phyloP scores from a whole-genome alignment of 129 eudicot genomes.

The Glebionis coronaria region DNA sequence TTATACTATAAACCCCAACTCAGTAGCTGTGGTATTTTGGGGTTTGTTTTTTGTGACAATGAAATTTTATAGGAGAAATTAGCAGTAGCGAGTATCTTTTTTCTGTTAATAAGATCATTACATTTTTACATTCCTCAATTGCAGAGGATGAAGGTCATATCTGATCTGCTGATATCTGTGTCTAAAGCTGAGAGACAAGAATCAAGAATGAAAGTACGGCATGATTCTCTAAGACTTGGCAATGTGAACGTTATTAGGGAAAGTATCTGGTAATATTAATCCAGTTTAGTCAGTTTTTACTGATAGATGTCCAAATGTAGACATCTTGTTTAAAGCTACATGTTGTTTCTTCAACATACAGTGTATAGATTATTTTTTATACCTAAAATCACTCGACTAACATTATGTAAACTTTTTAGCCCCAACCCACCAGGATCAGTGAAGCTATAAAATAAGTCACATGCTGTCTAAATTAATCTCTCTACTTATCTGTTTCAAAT shows the following conservation, averaged over 20 bases:
- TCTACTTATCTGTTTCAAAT: constrained; percentile 4
- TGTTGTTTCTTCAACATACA: not conserved
- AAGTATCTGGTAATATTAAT: constrained; percentile 55
- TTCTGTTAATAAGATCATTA: constrained; percentile 4
- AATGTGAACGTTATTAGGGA: constrained; percentile 89
- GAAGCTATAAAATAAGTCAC: too few species aligned
- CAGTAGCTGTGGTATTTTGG: too few species aligned
- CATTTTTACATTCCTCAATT: constrained; percentile 15
- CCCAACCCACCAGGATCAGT: too few species aligned
- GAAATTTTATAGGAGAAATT: too few species aligned
- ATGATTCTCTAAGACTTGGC: constrained; percentile 92
- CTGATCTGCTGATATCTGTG: constrained; percentile 87
- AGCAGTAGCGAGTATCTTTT: not conserved
- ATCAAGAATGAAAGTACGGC: constrained; percentile 90
- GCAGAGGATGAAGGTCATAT: constrained; percentile 90
- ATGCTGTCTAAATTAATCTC: not conserved
- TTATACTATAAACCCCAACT: too few species aligned
- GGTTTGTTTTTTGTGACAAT: too few species aligned
- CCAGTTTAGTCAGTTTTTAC: constrained; percentile 4
- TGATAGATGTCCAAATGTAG: not conserved
- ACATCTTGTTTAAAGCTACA: not conserved
- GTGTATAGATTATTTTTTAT: not conserved
- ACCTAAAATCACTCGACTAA: not conserved
- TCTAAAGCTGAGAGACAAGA: constrained; percentile 99
- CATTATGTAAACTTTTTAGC: not conserved